Percentiles rank a stretch among this genome's conserved stretches.
phyloP scores from a whole-genome alignment of 805 yeast genomes.

The Wickerhamiella shivajii region DNA sequence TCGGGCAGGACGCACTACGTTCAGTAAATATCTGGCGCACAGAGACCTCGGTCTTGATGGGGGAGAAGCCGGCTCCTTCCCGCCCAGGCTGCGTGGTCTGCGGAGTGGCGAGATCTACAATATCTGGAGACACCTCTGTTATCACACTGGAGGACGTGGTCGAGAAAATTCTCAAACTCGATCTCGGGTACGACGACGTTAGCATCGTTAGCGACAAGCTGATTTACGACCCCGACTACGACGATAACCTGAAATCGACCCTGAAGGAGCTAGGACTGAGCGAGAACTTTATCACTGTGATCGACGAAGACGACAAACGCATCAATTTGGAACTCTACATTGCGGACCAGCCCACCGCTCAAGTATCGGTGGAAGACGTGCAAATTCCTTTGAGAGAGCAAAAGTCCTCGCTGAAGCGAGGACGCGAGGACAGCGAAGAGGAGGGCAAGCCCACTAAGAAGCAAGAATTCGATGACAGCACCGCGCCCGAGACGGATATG shows the following conservation, averaged over 20 bases:
- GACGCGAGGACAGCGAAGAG: slow-evolving; percentile 11
- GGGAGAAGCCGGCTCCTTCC: slow-evolving; percentile 48
- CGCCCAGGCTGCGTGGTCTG: slow-evolving; percentile 53
- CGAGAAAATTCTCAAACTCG: slow-evolving; percentile 29
- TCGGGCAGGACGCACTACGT: slow-evolving; percentile 17
- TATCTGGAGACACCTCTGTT: slow-evolving; percentile 17
- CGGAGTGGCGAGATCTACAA: slow-evolving; percentile 21
- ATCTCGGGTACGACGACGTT: slow-evolving; percentile 42
- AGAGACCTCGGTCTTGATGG: slow-evolving; percentile 50
- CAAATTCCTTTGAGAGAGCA: slow-evolving; percentile 15
- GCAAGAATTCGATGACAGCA: too few relatives aligned
- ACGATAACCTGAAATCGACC: slow-evolving; percentile 45
- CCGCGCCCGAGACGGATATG: too few relatives aligned
- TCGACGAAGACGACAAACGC: slow-evolving; percentile 74
- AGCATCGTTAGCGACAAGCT: slow-evolving; percentile 46
- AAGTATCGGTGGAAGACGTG: slow-evolving; percentile 18
- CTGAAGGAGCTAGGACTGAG: slow-evolving; percentile 41
- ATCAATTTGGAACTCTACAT: slow-evolving; percentile 30
- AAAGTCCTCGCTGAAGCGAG: slow-evolving; percentile 11
- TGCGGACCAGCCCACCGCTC: slow-evolving; percentile 13
- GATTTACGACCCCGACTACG: slow-evolving; percentile 76
- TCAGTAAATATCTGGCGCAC: slow-evolving; percentile 39
- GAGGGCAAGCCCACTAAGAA: background rate
- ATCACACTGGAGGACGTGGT: slow-evolving; percentile 39
- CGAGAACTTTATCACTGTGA: slow-evolving; percentile 54